These are phyloP conservation scores for Fusarium xyrophilum DNA, from an alignment of 2,329 filamentous ascomycete species.

Conservation along the genomic window DNA sequence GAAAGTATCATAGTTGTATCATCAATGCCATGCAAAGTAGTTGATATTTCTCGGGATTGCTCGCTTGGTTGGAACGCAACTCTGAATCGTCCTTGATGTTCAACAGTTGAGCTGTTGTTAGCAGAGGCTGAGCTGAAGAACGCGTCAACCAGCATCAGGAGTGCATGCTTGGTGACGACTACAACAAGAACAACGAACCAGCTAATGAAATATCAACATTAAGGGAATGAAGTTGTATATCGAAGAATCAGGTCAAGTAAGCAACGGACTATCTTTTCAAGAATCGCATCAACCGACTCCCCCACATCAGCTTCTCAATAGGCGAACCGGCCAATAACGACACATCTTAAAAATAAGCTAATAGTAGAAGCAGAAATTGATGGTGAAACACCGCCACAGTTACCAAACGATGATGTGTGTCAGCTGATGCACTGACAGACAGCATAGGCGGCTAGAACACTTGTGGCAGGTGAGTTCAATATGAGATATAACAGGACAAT, in stretches of 20 bases:
- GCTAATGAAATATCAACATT: not conserved
- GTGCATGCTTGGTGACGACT: not conserved
- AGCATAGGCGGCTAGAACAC: not conserved
- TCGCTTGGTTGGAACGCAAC: rapidly evolving
- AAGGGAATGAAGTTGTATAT: not conserved
- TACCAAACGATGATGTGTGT: slow-evolving; percentile 17
- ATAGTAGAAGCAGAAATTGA: slow-evolving; percentile 32
- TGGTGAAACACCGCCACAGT: slow-evolving; percentile 31
- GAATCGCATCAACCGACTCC: not conserved
- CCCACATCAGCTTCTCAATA: slow-evolving; percentile 5
- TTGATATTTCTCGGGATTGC: no score
- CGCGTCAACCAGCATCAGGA: not conserved
- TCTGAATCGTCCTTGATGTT: no score
- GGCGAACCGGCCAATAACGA: slow-evolving; percentile 11
- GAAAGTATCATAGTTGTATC: not conserved
- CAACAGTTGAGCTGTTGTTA: not conserved
- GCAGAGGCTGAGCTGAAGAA: not conserved
- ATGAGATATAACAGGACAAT: not conserved
- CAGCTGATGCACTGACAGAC: slow-evolving; percentile 17
- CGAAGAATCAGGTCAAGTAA: not conserved
- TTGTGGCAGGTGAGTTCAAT: slow-evolving; percentile 4
- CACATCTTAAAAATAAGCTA: not conserved
- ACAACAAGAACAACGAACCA: not conserved
- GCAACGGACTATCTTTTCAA: slow-evolving; percentile 2
- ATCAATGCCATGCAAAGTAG: rapidly evolving